phyloP scores from a whole-genome alignment of 352 stramenopile species.

The Pythium aristosporum region DNA sequence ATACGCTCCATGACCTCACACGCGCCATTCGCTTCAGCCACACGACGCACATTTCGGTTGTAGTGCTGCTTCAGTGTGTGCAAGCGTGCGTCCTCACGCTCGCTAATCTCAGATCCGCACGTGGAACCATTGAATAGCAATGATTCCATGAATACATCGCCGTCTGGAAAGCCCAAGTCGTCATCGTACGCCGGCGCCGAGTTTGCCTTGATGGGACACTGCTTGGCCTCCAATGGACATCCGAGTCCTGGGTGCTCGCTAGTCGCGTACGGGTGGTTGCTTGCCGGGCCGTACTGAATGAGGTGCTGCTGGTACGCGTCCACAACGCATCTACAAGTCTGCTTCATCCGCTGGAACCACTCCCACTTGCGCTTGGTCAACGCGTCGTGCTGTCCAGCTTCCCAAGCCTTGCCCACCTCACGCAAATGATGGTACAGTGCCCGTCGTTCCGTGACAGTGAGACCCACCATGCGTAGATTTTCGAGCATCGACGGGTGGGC shows the following conservation, averaged over 20 bases:
- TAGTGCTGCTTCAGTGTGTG: conserved; percentile 85
- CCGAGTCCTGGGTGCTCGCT: conserved; percentile 77
- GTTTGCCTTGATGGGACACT: conserved; percentile 89
- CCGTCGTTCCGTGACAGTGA: conserved; percentile 89
- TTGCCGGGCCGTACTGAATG: conserved; percentile 85
- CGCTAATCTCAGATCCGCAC: too few species aligned
- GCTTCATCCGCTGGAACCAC: conserved; percentile 91
- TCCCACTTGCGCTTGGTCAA: conserved; percentile 91
- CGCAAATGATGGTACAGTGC: conserved; percentile 86
- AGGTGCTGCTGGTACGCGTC: conserved; percentile 90
- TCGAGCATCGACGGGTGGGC: conserved; percentile 89
- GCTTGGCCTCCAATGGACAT: conserved; percentile 86
- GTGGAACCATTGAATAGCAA: too few species aligned
- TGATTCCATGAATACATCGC: conserved; percentile 77
- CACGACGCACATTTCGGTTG: conserved; percentile 64
- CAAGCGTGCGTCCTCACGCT: too few species aligned
- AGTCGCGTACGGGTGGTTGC: conserved; percentile 86
- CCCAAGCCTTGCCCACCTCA: conserved; percentile 80
- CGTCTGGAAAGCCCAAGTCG: conserved; percentile 82
- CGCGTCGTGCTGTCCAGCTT: conserved; percentile 85
- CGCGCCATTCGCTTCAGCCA: conserved; percentile 75
- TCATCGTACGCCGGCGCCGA: conserved; percentile 61
- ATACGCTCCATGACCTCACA: conserved; percentile 71
- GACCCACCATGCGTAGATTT: conserved; percentile 87
- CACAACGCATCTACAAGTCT: conserved; percentile 91